Conservation (phyloP, 2,329 filamentous ascomycete genomes). For the Aureobasidium sp. region DNA sequence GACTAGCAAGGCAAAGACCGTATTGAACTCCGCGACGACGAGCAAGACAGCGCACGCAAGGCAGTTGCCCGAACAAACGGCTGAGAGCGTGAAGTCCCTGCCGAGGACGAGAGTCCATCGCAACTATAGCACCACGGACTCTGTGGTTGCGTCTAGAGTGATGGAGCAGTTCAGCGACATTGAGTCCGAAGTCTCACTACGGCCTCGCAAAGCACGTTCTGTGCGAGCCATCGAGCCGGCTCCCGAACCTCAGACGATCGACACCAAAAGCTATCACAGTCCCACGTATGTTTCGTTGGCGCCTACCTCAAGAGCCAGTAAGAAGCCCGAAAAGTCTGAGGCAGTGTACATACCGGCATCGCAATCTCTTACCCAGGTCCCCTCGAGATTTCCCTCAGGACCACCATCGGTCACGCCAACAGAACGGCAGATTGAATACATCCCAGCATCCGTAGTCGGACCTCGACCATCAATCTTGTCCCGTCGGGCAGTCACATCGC, state of each 20-base stretch:
- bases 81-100: background rate
- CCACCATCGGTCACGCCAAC: conserved; percentile 17
- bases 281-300: conserved; percentile 23
- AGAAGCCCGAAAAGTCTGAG: background rate
- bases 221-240: conserved; percentile 31
- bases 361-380: background rate
- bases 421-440: conserved; percentile 24
- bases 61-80: conserved; percentile 5
- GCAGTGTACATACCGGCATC: background rate
- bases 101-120: conserved; percentile 21
- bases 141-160: conserved; percentile 16
- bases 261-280: conserved; percentile 24
- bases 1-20: conserved; percentile 13
- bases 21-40: background rate
- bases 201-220: background rate
- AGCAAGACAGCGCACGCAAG: conserved; percentile 11
- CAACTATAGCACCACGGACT: conserved; percentile 30
- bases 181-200: conserved; percentile 21
- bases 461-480: conserved; percentile 13
- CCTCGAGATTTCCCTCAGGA: background rate
- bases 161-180: conserved; percentile 17
- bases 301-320: conserved; percentile 9
- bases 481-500: conserved; percentile 17
- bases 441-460: conserved; percentile 23
- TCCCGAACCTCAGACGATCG: conserved; percentile 6